These are phyloP conservation scores for Panicum miliaceum DNA, from an alignment of 176 grass and related monocot genomes.

Conservation along the genomic window DNA sequence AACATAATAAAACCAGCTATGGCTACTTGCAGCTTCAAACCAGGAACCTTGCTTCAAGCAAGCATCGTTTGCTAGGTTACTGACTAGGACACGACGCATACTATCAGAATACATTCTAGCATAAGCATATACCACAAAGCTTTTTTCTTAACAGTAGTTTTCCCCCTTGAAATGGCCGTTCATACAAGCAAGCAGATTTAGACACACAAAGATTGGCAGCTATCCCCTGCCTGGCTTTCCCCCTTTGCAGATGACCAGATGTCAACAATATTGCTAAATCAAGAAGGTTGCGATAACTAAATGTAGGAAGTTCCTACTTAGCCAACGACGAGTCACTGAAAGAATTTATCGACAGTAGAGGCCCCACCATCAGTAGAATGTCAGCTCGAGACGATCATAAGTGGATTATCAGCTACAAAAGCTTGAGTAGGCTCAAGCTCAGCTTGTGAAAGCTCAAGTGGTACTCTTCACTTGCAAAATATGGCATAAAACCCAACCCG, in stretches of 20 bases:
- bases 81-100: background rate
- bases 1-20: background rate
- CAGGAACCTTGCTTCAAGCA: background rate
- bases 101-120: background rate
- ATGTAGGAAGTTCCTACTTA: background rate
- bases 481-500: background rate
- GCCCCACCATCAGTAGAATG: background rate
- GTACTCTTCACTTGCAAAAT: background rate
- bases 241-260: background rate
- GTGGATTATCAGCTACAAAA: background rate
- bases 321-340: background rate
- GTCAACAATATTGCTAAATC: background rate
- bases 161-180: background rate
- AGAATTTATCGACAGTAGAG: background rate
- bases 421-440: background rate
- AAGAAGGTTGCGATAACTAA: background rate
- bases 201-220: background rate
- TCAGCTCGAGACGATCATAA: background rate
- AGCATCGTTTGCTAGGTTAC: background rate
- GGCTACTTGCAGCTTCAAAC: background rate
- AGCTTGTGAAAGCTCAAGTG: background rate
- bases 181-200: background rate
- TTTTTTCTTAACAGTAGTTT: background rate
- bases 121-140: background rate
- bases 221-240: background rate